These are phyloP conservation scores for Cystobasidium slooffiae DNA, from an alignment of 1,284 basidiomycete genomes.

Conservation along the genomic window DNA sequence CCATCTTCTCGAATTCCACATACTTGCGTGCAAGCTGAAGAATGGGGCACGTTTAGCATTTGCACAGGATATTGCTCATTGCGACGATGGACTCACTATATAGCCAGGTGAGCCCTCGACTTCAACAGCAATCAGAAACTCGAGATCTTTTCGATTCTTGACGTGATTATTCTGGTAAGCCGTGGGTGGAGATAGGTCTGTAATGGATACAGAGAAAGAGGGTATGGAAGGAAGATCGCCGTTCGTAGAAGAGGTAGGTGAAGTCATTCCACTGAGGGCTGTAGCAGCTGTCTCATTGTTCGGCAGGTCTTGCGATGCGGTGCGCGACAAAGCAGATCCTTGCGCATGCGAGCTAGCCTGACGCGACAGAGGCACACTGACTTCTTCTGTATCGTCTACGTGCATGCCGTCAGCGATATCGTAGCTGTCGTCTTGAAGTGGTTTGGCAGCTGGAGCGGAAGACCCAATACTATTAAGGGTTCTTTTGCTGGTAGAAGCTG, in stretches of 20 bases:
- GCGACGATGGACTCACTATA: constrained; percentile 29
- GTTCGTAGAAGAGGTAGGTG: neutral
- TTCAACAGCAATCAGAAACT: constrained; percentile 47
- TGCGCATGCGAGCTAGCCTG: neutral
- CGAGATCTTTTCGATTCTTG: constrained; percentile 43
- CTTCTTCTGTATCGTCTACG: neutral
- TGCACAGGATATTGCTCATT: neutral
- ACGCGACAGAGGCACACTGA: too few relatives aligned
- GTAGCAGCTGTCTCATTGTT: neutral
- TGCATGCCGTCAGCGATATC: constrained; percentile 33
- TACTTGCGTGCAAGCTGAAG: constrained; percentile 37
- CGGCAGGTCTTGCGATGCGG: neutral
- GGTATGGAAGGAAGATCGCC: neutral
- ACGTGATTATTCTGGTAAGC: constrained; percentile 45
- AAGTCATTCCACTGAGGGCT: neutral
- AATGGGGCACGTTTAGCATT: neutral
- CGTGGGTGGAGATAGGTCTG: constrained; percentile 43
- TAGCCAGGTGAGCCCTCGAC: constrained; percentile 41
- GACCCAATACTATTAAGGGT: constrained; percentile 8
- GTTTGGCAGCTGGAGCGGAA: neutral
- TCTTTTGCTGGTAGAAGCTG: constrained; percentile 24
- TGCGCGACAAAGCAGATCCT: neutral
- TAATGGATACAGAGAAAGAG: constrained; percentile 37
- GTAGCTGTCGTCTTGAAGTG: constrained; percentile 14
- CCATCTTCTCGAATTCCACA: constrained; percentile 45